These are phyloP conservation scores for Niebla homalea DNA, from an alignment of 495 filamentous ascomycete genomes.

Conservation along the genomic window DNA sequence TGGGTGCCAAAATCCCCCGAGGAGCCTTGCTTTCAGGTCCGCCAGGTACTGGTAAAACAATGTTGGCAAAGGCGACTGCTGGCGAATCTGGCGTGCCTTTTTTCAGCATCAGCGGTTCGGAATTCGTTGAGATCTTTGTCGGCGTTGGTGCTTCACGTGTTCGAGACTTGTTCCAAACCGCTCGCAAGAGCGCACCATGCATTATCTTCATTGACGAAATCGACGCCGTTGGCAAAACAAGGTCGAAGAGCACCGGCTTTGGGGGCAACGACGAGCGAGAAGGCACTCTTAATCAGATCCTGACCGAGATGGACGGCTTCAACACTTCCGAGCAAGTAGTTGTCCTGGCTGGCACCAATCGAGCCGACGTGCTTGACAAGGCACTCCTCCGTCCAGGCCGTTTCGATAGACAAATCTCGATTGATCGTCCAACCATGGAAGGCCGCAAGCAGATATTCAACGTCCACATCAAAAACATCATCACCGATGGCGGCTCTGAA, in stretches of 20 bases:
- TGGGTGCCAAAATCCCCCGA: slow-evolving; percentile 94
- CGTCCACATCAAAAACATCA: slow-evolving; percentile 84
- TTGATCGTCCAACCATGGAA: slow-evolving; percentile 91
- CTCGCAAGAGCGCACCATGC: slow-evolving; percentile 89
- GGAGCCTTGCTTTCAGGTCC: slow-evolving; percentile 93
- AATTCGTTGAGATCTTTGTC: slow-evolving; percentile 99
- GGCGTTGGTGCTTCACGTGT: slow-evolving; percentile 94
- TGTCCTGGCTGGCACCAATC: slow-evolving; percentile 93
- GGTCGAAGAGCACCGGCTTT: slow-evolving; percentile 57
- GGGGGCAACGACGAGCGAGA: slow-evolving; percentile 97
- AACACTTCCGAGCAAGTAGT: slow-evolving; percentile 96
- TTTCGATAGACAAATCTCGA: slow-evolving; percentile 89
- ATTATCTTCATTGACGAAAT: slow-evolving; percentile 99
- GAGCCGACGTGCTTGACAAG: slow-evolving; percentile 86
- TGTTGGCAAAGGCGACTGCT: slow-evolving; percentile 93
- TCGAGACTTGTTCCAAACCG: slow-evolving; percentile 86
- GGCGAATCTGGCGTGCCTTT: slow-evolving; percentile 97
- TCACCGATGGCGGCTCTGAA: slow-evolving; percentile 78
- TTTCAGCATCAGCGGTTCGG: slow-evolving; percentile 94
- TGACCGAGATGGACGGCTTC: slow-evolving; percentile 99
- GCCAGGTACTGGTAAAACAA: slow-evolving; percentile 94
- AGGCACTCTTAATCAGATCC: slow-evolving; percentile 90
- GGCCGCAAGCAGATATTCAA: slow-evolving; percentile 92
- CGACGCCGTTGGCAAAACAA: slow-evolving; percentile 87
- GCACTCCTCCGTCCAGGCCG: slow-evolving; percentile 92